Conservation (phyloP, 176 grass and related monocot species). For the Leersia perrieri region DNA sequence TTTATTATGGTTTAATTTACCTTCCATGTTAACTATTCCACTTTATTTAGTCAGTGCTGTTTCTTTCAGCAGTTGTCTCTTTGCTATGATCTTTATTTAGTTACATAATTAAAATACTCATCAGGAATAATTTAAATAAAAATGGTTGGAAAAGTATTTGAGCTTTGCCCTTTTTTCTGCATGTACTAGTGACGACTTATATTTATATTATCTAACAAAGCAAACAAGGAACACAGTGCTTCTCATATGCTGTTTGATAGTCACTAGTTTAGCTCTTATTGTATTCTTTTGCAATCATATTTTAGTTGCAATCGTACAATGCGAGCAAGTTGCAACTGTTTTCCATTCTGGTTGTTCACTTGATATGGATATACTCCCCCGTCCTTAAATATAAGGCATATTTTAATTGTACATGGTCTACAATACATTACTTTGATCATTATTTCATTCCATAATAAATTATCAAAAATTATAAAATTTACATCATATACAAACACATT, state of each 20-base stretch:
- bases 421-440: too few species aligned
- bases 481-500: too few species aligned
- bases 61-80: neutral
- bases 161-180: too few species aligned
- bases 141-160: neutral
- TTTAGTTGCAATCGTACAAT: neutral
- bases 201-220: neutral
- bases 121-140: neutral
- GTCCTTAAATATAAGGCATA: too few species aligned
- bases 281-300: neutral
- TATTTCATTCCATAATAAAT: too few species aligned
- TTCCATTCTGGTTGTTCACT: neutral
- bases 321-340: neutral
- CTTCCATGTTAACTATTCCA: neutral
- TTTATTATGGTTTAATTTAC: conserved; percentile 10
- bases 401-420: too few species aligned
- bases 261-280: neutral
- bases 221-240: neutral
- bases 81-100: neutral
- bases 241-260: neutral
- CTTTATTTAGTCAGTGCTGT: neutral
- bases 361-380: neutral
- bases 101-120: neutral
- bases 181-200: neutral
- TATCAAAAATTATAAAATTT: too few species aligned